Conservation (phyloP, 148 eudicot genomes). For the Drosera capensis region DNA sequence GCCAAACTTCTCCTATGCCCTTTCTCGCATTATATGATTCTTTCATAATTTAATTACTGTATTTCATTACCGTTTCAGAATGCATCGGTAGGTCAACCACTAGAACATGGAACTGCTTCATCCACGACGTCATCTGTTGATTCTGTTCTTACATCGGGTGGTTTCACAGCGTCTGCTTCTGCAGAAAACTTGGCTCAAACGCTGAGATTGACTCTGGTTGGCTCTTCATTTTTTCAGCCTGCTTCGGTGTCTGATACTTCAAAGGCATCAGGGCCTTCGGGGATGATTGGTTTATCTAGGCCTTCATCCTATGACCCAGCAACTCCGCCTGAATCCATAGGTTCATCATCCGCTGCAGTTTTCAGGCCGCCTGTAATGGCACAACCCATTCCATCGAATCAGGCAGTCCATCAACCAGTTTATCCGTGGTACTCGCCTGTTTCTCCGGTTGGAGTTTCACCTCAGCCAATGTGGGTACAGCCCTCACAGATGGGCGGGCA, state of each 20-base stretch:
- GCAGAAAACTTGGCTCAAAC: conserved; percentile 15
- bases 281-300: conserved; percentile 19
- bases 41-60: neutral
- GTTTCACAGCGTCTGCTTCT: conserved; percentile 15
- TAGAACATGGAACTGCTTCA: conserved; percentile 16
- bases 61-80: conserved; percentile 10
- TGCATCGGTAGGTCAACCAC: conserved; percentile 13
- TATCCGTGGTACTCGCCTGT: conserved; percentile 33
- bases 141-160: conserved; percentile 19
- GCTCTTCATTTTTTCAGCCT: conserved; percentile 28
- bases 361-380: conserved; percentile 20
- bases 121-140: conserved; percentile 21
- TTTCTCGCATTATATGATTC: no score
- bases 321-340: conserved; percentile 13
- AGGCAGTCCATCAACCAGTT: conserved; percentile 33
- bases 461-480: conserved; percentile 65
- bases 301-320: conserved; percentile 15
- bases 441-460: conserved; percentile 30
- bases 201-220: conserved; percentile 17
- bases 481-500: conserved; percentile 37
- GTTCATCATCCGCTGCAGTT: conserved; percentile 15
- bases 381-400: conserved; percentile 21
- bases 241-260: conserved; percentile 23
- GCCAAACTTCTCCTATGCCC: conserved; percentile 3
- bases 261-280: conserved; percentile 24